Percentiles rank a stretch among this genome's conserved stretches.
phyloP scores from a whole-genome alignment of 1,284 basidiomycete species.

The Puccinia sorghi region DNA sequence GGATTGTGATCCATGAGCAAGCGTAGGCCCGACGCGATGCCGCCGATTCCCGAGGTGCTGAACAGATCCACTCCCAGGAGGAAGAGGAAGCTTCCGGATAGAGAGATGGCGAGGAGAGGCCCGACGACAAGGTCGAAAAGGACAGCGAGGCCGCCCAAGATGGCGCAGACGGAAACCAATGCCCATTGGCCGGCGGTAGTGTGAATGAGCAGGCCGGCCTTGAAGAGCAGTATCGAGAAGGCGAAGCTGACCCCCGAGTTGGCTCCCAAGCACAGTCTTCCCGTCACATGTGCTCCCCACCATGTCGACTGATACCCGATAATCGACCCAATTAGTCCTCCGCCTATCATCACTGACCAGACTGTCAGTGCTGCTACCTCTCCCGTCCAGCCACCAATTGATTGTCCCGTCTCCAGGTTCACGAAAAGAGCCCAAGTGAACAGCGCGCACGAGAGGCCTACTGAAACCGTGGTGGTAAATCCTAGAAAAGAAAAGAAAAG shows the following conservation, averaged over 20 bases:
- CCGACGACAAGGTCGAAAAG: constrained; percentile 24
- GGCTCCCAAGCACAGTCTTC: constrained; percentile 21
- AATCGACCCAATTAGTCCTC: constrained; percentile 5
- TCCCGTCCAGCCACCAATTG: constrained; percentile 28
- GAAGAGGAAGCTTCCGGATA: constrained; percentile 25
- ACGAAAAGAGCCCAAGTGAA: constrained; percentile 21
- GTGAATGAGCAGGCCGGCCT: constrained; percentile 21
- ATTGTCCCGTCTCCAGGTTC: constrained; percentile 14
- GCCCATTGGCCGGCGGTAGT: constrained; percentile 22
- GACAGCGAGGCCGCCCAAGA: constrained; percentile 9
- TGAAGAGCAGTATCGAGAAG: constrained; percentile 16
- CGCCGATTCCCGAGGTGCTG: neutral
- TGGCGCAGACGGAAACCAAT: neutral
- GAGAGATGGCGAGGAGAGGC: neutral
- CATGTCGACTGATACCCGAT: constrained; percentile 25
- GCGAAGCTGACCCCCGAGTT: constrained; percentile 23
- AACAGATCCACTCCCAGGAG: constrained; percentile 14
- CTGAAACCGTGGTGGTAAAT: constrained; percentile 29
- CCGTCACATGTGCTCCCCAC: constrained; percentile 37
- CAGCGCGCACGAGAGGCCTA: neutral
- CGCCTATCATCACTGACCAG: constrained; percentile 31
- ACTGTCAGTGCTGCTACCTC: constrained; percentile 26
- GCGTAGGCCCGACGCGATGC: constrained; percentile 12
- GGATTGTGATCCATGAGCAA: constrained; percentile 26
- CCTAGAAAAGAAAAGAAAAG: neutral